phyloP scores from a whole-genome alignment of 768 basidiomycete species.

The Austroboletus festivus region DNA sequence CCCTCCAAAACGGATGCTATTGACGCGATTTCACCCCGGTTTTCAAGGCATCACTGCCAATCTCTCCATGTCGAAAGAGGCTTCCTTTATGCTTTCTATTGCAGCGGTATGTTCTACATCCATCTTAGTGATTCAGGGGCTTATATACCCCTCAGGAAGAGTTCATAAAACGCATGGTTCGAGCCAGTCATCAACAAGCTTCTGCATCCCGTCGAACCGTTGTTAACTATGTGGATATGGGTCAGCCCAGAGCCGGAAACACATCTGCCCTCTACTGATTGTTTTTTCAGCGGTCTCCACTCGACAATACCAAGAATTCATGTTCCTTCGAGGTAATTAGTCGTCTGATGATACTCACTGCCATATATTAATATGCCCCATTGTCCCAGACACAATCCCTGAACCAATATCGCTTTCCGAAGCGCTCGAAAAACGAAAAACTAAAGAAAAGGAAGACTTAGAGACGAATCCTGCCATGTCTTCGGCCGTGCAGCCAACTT shows the following conservation, averaged over 20 bases:
- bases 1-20: constrained; percentile 4
- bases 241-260: constrained; percentile 39
- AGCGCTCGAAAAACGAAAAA: constrained; percentile 55
- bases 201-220: constrained; percentile 52
- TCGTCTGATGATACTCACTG: neutral
- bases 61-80: constrained; percentile 73
- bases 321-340: constrained; percentile 63
- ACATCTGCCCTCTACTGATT: constrained; percentile 3
- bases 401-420: constrained; percentile 54
- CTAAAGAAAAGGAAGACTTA: constrained; percentile 52
- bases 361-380: constrained; percentile 4
- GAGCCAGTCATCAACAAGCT: constrained; percentile 67
- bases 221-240: constrained; percentile 72
- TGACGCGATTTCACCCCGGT: constrained; percentile 16
- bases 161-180: constrained; percentile 73
- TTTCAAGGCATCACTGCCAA: constrained; percentile 52
- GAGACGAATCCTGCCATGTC: constrained; percentile 57
- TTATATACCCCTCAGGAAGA: constrained; percentile 58
- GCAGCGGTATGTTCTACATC: constrained; percentile 55
- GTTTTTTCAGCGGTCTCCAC: constrained; percentile 51
- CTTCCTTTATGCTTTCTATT: constrained; percentile 66
- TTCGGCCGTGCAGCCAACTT: constrained; percentile 27
- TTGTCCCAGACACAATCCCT: constrained; percentile 60
- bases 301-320: constrained; percentile 63
- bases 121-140: constrained; percentile 9